Base-by-base conservation (phyloP, 129 eudicot genomes). In the Chrysanthemum lavandulifolium region DNA sequence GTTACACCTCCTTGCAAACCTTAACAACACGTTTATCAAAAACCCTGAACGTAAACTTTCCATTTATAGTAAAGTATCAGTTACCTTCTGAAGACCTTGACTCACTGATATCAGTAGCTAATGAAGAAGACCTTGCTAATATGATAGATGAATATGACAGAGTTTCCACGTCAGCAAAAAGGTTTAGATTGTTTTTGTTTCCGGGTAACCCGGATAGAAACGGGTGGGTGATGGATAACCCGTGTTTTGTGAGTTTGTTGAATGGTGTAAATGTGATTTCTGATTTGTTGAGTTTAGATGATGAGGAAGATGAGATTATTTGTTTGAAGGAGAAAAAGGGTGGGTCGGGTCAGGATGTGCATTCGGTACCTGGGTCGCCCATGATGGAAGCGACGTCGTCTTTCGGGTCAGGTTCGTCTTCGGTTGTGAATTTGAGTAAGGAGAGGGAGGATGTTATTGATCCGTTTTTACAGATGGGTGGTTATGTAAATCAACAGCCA, bases 21-120 rank as follows among this genome's bases (percentile, higher is more conserved):
- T 82, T 91, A 75, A 72, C 31, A 13, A 13, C 61, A 8, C 86
- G 87, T 21, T 90, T 91, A 60, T 80, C 97, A 18, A 86, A 79
- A 80, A 86, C 81, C 60, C 79, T 78, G 61, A 67, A 57, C 53
- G 40, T 68, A 62, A 12, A 23, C 4, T 75, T 67, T 21, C n/a
- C 68, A 23, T 91, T 91, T 63, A 36, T 77, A 1, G 81, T 91
- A 13, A 91, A 88, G 36, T 91, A 91, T 73, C 97, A 91, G 63
- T 81, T 91, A 15, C 97, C 95, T 0, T 78, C 81, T 67, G 97
- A 91, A 66, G 97, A 91, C 64, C 83, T 91, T 19, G 97, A 91
- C 65, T 91, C 97, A 5, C 69, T 91, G 13, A 88, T 91, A 72
- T 84, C 97, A 9, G 85, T 91, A 2, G 66, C 88, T 3, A 82